These are phyloP conservation scores for Aspergillus avenaceus DNA, from an alignment of 495 filamentous ascomycete genomes.

Conservation along the genomic window DNA sequence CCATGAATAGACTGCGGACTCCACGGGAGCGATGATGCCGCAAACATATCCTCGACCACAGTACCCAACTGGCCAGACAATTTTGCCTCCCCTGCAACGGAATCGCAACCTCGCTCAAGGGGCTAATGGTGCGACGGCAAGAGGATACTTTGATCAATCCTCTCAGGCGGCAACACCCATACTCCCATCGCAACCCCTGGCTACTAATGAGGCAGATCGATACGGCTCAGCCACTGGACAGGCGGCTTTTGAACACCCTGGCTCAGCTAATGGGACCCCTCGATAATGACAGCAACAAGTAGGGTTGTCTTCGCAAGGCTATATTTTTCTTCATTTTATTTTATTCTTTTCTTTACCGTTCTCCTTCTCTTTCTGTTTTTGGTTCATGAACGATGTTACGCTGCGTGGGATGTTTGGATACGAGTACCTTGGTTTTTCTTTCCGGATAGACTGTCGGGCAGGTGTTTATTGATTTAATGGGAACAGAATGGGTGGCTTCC, in stretches of 20 bases:
- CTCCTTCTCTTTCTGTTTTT: neutral
- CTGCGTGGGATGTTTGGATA: constrained; percentile 4
- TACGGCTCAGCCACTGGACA: constrained; percentile 27
- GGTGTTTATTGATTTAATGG: constrained; percentile 21
- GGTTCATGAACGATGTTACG: neutral
- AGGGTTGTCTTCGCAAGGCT: neutral
- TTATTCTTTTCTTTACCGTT: constrained; percentile 1
- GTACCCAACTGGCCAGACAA: constrained; percentile 30
- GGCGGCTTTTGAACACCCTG: constrained; percentile 27
- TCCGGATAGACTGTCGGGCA: constrained; percentile 23
- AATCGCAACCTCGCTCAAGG: constrained; percentile 30
- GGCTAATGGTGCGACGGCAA: constrained; percentile 25
- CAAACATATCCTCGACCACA: constrained; percentile 36
- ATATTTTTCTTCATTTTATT: neutral
- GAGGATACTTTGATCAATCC: constrained; percentile 33
- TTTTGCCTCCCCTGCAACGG: constrained; percentile 38
- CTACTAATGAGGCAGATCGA: constrained; percentile 29
- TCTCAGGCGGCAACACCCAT: constrained; percentile 36
- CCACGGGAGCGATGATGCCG: constrained; percentile 39
- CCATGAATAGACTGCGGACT: constrained; percentile 36
- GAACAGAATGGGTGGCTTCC: constrained; percentile 17
- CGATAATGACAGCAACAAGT: constrained; percentile 10
- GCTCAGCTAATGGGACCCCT: constrained; percentile 33
- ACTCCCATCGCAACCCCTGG: constrained; percentile 36
- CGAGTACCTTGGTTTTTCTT: constrained; percentile 8